Base-by-base conservation (phyloP, 345 rosid species). In the Odontarrhena argentea region DNA sequence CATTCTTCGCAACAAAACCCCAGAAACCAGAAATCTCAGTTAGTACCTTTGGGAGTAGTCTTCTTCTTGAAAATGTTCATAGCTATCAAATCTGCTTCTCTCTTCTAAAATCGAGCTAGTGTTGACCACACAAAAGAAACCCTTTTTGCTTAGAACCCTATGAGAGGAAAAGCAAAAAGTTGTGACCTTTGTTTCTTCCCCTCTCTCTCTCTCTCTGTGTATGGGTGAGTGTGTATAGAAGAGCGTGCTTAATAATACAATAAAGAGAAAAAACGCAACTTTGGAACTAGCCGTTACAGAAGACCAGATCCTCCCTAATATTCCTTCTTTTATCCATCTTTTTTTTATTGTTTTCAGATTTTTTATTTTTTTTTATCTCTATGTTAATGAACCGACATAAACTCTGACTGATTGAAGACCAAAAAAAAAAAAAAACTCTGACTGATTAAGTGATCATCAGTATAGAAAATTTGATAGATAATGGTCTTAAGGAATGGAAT, bases 21-120 rank as follows among this genome's bases (percentile, higher is more conserved):
- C 9, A 14, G 6, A 52, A 15, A 28, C 10, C 56, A 40, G 12
- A 44, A 24, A 36, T 15, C 38, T 40, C 60, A 49, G 14, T 45
- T 0, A 3, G 24, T 40, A 88, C 98, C 96, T 83, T 88, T 92
- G 28, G 98, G 94, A 41, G 98, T 80, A 38, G 92, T 88, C 72
- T 92, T 89, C 83, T 88, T 92, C 86, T 63, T 88, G 90, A 92
- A 92, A 67, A 92, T 80, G 82, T 79, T 87, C 85, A 88, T 76
- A 59, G 79, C 45, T 36, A 37, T 54, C 37, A 2, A 18, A 48
- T 5, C 36, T 32, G 7, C 58, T 68, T 38, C 42, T 25, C 55
- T 13, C 40, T 46, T n/a, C 71, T 4, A 45, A 35, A 44, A 52
- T 32, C n/a, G 38, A 40, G 10, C 12, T 28, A 63, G 1, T 37